phyloP scores from a whole-genome alignment of 805 yeast species.

The Tanozyma kutaoensis region DNA sequence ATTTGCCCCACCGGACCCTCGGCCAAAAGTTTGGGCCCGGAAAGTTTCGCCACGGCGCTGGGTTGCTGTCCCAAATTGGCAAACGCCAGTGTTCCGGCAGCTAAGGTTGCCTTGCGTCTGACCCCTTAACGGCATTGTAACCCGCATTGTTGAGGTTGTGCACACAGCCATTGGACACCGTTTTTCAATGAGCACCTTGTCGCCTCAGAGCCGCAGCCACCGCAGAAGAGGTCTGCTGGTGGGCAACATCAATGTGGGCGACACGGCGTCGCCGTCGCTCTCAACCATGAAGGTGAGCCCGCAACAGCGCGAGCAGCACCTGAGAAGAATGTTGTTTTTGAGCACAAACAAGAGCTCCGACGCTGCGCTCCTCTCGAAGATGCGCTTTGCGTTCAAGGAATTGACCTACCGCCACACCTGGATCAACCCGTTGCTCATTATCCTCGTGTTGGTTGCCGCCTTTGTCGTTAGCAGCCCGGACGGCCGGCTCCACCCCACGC shows the following conservation, averaged over 20 bases:
- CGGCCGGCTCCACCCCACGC: slow-evolving; percentile 38
- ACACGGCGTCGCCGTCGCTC: slow-evolving; percentile 50
- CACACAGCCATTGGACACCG: no score
- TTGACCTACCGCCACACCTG: slow-evolving; percentile 52
- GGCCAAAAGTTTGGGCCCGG: no score
- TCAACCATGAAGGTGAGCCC: slow-evolving; percentile 48
- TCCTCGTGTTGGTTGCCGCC: slow-evolving; percentile 15
- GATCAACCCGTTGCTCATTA: slow-evolving; percentile 48
- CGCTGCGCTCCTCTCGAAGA: slow-evolving; percentile 39
- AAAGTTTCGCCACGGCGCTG: no score
- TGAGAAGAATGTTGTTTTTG: slow-evolving; percentile 18
- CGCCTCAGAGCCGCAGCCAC: slow-evolving; percentile 1
- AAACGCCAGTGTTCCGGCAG: no score
- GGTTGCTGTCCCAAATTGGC: no score
- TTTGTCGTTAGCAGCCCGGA: slow-evolving; percentile 46
- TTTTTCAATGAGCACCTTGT: no score
- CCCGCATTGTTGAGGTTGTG: no score
- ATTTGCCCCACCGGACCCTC: no score
- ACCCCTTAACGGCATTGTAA: no score
- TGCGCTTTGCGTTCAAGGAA: slow-evolving; percentile 47
- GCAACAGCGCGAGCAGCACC: slow-evolving; percentile 20
- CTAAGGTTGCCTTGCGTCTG: no score
- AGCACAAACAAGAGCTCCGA: slow-evolving; percentile 22
- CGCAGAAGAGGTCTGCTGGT: slow-evolving; percentile 54
- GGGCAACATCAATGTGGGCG: slow-evolving; percentile 67